A percentile compares a stretch with the other conserved stretches of the same genome.
Conservation (phyloP, 352 stramenopile species). For the Pythium oligandrum region DNA sequence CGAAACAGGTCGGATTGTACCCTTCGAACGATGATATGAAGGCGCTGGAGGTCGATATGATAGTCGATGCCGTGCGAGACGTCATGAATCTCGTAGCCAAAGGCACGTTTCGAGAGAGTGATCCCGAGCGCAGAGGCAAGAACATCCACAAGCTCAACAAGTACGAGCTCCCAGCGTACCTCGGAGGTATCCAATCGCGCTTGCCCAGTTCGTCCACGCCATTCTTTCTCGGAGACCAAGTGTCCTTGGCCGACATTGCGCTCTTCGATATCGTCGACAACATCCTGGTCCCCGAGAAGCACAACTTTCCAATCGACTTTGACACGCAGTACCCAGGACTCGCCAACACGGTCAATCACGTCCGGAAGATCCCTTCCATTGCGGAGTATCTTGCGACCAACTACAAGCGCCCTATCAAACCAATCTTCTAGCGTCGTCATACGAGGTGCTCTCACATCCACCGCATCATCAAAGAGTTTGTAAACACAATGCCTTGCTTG, state of each 20-base stretch:
- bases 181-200: constrained; percentile 20
- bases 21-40: constrained; percentile 18
- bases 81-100: constrained; percentile 19
- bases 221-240: constrained; percentile 29
- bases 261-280: constrained; percentile 36
- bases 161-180: constrained; percentile 20
- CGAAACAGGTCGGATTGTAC: constrained; percentile 33
- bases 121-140: constrained; percentile 20
- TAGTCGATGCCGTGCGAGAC: constrained; percentile 24
- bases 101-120: constrained; percentile 25
- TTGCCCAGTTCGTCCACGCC: constrained; percentile 9
- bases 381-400: constrained; percentile 16
- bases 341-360: constrained; percentile 7
- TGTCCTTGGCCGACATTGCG: constrained; percentile 33
- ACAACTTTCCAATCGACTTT: constrained; percentile 24
- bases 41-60: constrained; percentile 33
- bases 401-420: constrained; percentile 13
- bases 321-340: constrained; percentile 24
- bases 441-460: too few species aligned
- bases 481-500: too few species aligned
- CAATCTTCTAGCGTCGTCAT: background rate
- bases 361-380: constrained; percentile 15
- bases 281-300: constrained; percentile 21
- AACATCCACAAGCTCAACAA: constrained; percentile 25
- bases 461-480: too few species aligned